These are phyloP conservation scores for Termitomyces sp. DNA, from an alignment of 1,284 basidiomycete genomes.

Conservation along the genomic window DNA sequence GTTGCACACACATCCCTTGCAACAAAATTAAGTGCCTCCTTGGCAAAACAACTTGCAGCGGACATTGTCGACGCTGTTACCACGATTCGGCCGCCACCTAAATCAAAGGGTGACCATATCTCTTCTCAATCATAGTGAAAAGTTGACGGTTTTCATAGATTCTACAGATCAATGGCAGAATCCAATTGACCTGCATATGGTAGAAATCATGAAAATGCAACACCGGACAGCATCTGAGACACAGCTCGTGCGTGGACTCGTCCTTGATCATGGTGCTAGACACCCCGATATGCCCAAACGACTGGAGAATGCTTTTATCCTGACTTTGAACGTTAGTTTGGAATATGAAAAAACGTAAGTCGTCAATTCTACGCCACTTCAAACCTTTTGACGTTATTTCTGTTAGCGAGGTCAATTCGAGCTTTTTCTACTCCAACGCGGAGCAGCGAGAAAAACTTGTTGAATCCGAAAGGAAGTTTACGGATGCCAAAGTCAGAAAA, in stretches of 20 bases:
- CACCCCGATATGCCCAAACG: slow-evolving; percentile 99
- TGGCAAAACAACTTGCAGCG: slow-evolving; percentile 87
- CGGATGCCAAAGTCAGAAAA: slow-evolving; percentile 94
- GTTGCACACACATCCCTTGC: slow-evolving; percentile 93
- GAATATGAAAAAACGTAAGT: slow-evolving; percentile 99
- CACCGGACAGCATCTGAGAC: slow-evolving; percentile 98
- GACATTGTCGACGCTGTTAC: slow-evolving; percentile 96
- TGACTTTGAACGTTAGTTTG: slow-evolving; percentile 96
- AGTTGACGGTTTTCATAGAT: slow-evolving; percentile 32
- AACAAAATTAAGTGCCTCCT: slow-evolving; percentile 83
- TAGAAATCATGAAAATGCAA: slow-evolving; percentile 99
- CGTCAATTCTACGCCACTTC: slow-evolving; percentile 1
- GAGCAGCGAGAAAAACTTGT: slow-evolving; percentile 99
- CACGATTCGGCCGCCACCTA: slow-evolving; percentile 75
- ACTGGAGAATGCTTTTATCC: slow-evolving; percentile 93
- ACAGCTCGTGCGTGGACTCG: slow-evolving; percentile 92
- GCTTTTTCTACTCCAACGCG: slow-evolving; percentile 99
- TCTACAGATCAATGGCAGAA: slow-evolving; percentile 60
- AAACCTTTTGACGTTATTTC: slow-evolving; percentile 10
- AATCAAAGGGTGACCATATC: slow-evolving; percentile 42
- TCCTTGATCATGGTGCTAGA: slow-evolving; percentile 92
- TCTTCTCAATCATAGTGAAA: not conserved
- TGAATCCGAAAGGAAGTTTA: slow-evolving; percentile 92
- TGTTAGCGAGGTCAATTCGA: slow-evolving; percentile 94
- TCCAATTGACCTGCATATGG: slow-evolving; percentile 98